Evolutionary conservation across 2,329 filamentous ascomycete genomes (phyloP), one percentile per base, ranked within the genome.

Genomic region (Neospermospora avenae): DNA sequence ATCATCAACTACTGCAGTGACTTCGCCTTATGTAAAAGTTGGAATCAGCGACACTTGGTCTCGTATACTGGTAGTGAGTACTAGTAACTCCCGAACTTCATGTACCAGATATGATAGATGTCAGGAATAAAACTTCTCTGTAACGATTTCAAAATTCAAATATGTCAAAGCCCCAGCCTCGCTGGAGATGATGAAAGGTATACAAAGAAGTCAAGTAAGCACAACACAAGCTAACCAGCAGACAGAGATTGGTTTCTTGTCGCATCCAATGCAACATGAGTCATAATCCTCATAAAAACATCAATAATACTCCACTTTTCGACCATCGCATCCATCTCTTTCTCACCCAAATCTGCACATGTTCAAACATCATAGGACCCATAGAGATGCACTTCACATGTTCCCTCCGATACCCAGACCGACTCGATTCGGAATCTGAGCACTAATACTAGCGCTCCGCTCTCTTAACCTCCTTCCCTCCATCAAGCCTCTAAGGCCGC

Each of bases 401-500:
- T 31, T 44, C 18, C 55, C 55, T 18, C 59, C 59, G 31, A 65
- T 58, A 2, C 63, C 63, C 28, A 65, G 34, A 3, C 61, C 57
- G 41, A 60, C 61, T 46, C 48, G 37, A 25, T 28, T 39, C 51
- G 57, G 60, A 7, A 5, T 20, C 16, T 58, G 52, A 1, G 58
- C 44, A 13, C 73, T 70, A 67, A 68, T 70, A 63, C 75, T 74
- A 61, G 76, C 75, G 13, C 81, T 82, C 65, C 91, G 80, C 74
- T 96, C 91, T 46, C 93, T 81, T 79, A 97, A 86, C 62, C 93
- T 82, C 46, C 93, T 80, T 3, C 93, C 93, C 74, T 98, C 95
- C 95, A 99, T 98, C 67, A 99, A 75, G 0, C 95, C 95, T 61
- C 93, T 82, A 37, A 99, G 75, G 0, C 95, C 95, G 57, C 95